These are phyloP conservation scores for Beauveria varroae DNA, from an alignment of 2,329 filamentous ascomycete genomes.

Conservation along the genomic window DNA sequence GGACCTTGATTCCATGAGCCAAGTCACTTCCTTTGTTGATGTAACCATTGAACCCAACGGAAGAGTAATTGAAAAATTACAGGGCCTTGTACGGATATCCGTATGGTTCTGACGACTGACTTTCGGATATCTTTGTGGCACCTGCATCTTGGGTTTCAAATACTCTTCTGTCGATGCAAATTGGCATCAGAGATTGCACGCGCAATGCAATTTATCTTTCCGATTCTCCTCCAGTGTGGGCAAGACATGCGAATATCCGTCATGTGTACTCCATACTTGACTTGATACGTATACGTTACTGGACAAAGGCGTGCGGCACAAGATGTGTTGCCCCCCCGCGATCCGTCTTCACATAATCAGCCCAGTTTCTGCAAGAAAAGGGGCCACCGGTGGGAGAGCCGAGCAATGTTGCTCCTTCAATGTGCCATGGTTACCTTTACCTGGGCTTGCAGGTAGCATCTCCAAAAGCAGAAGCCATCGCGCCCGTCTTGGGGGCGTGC, in stretches of 20 bases:
- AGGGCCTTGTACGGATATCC: background rate
- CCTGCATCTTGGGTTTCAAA: background rate
- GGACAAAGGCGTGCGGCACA: background rate
- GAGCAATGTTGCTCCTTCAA: slow-evolving; percentile 5
- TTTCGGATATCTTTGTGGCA: background rate
- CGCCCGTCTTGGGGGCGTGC: background rate
- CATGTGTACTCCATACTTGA: too few species aligned
- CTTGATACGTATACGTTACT: background rate
- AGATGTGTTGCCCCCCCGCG: background rate
- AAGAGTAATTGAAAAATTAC: background rate
- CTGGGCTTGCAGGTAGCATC: slow-evolving; percentile 5
- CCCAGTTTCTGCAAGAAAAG: slow-evolving; percentile 1
- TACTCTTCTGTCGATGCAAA: background rate
- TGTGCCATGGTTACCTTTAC: slow-evolving; percentile 9
- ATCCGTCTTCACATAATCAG: background rate
- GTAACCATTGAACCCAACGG: slow-evolving; percentile 6
- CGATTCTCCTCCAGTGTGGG: background rate
- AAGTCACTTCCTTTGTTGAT: background rate
- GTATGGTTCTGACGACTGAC: too few species aligned
- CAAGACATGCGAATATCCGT: too few species aligned
- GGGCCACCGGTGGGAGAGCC: background rate
- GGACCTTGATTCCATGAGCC: background rate
- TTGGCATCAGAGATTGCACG: slow-evolving; percentile 4
- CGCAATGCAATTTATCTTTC: slow-evolving; percentile 6
- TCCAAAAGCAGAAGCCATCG: slow-evolving; percentile 5